Conservation (phyloP, 2,329 filamentous ascomycete species). For the Macrophomina tecta region DNA sequence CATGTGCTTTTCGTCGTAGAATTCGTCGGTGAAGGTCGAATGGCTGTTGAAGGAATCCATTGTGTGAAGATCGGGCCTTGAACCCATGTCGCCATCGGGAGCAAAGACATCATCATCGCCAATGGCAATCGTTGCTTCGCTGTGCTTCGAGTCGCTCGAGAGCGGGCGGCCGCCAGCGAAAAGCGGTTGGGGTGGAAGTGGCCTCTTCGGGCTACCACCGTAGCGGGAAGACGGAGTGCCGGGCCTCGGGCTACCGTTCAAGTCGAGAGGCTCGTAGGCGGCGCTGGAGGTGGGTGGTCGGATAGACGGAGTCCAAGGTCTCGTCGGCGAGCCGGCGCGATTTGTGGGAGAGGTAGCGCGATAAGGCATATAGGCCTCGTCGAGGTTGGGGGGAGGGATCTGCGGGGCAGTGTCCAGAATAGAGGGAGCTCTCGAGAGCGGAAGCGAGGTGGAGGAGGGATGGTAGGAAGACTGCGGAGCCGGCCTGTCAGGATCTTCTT, state of each 20-base stretch:
- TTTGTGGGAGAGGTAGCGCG: slow-evolving; percentile 56
- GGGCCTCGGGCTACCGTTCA: slow-evolving; percentile 88
- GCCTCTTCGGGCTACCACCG: slow-evolving; percentile 83
- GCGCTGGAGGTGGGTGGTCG: slow-evolving; percentile 73
- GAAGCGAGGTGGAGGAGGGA: slow-evolving; percentile 49
- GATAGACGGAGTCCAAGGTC: slow-evolving; percentile 63
- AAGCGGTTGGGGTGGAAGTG: slow-evolving; percentile 85
- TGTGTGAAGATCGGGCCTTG: slow-evolving; percentile 63
- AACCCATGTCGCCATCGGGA: slow-evolving; percentile 58
- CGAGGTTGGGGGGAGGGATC: slow-evolving; percentile 63
- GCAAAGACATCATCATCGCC: slow-evolving; percentile 74
- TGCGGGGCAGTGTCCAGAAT: slow-evolving; percentile 57
- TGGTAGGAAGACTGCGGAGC: slow-evolving; percentile 57
- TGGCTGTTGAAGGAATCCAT: slow-evolving; percentile 69
- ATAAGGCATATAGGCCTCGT: slow-evolving; percentile 68
- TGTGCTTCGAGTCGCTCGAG: slow-evolving; percentile 51
- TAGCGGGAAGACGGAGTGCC: slow-evolving; percentile 91
- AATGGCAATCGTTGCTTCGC: slow-evolving; percentile 74
- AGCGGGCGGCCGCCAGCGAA: slow-evolving; percentile 67
- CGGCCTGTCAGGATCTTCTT: slow-evolving; percentile 45
- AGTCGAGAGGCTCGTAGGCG: slow-evolving; percentile 82
- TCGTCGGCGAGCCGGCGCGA: slow-evolving; percentile 41
- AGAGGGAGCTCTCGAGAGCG: slow-evolving; percentile 56
- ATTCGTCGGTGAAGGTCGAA: slow-evolving; percentile 63
- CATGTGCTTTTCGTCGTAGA: slow-evolving; percentile 72